A percentile compares a stretch with the other conserved stretches of the same genome.
Evolutionary conservation across 495 filamentous ascomycete genomes (phyloP).

Genomic region (Tirmania nivea): DNA sequence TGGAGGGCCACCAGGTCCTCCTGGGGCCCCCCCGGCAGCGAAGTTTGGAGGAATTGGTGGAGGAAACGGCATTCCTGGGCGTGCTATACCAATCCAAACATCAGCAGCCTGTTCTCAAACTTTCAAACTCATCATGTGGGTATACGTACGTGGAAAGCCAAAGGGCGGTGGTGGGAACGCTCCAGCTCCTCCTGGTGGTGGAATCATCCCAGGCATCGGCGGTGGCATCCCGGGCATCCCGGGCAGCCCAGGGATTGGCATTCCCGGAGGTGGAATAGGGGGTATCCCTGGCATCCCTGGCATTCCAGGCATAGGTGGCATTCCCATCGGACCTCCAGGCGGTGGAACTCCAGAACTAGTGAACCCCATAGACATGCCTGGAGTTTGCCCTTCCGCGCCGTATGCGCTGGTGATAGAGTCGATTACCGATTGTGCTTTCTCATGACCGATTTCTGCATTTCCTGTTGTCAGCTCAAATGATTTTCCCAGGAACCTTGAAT

Average conservation of each 20-base stretch:
- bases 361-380: slow-evolving; percentile 22
- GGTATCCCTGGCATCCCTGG: slow-evolving; percentile 20
- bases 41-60: background rate
- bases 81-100: background rate
- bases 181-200: background rate
- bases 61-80: background rate
- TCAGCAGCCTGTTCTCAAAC: background rate
- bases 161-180: background rate
- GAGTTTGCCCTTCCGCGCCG: slow-evolving; percentile 72
- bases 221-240: slow-evolving; percentile 18
- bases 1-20: background rate
- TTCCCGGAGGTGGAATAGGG: slow-evolving; percentile 22
- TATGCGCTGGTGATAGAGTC: slow-evolving; percentile 92
- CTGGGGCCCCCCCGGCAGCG: slow-evolving; percentile 7
- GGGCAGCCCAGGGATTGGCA: slow-evolving; percentile 44
- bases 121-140: background rate
- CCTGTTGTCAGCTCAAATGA: background rate
- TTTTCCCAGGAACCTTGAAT: background rate
- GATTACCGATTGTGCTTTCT: slow-evolving; percentile 95
- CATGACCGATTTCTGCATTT: slow-evolving; percentile 72
- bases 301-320: slow-evolving; percentile 2
- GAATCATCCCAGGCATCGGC: slow-evolving; percentile 6
- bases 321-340: slow-evolving; percentile 1
- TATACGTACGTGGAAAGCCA: background rate
- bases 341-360: slow-evolving; percentile 7